A percentile compares a stretch with the other conserved stretches of the same genome.
These are phyloP conservation scores for Eucalyptus curtisii DNA, from an alignment of 345 rosid genomes.

Conservation along the genomic window DNA sequence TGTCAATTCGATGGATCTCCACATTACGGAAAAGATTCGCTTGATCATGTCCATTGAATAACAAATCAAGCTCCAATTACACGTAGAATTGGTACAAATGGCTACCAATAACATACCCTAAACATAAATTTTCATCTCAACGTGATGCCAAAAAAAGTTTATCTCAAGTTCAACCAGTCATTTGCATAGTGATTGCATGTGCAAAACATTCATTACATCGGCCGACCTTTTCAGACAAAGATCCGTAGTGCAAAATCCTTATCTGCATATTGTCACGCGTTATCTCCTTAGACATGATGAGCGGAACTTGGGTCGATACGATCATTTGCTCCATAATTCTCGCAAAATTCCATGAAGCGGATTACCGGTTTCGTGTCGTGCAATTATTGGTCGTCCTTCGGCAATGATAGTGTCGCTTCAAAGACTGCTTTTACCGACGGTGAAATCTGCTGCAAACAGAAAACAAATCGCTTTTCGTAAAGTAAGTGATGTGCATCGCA, in stretches of 20 bases:
- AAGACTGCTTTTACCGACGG: neutral
- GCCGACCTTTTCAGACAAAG: neutral
- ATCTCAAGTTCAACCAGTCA: neutral
- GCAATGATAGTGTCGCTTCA: neutral
- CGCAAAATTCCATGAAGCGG: conserved; percentile 1
- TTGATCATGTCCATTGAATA: neutral
- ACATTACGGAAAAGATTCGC: neutral
- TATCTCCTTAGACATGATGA: neutral
- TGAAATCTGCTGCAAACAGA: neutral
- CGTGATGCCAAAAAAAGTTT: neutral
- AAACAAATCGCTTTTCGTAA: neutral
- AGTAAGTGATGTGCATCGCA: neutral
- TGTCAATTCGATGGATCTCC: neutral
- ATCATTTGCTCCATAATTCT: neutral
- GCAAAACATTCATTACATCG: neutral
- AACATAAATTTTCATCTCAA: neutral
- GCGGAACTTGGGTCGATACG: neutral
- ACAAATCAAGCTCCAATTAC: neutral
- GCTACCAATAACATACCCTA: neutral
- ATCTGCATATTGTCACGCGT: neutral
- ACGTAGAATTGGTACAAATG: neutral
- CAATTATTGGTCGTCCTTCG: neutral
- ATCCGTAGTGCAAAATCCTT: neutral
- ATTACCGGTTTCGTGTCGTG: neutral
- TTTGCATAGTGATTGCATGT: neutral